A percentile compares a stretch with the other conserved stretches of the same genome.
Evolutionary conservation across 495 filamentous ascomycete species (phyloP).

Genomic region (Penicillium diatomitis): DNA sequence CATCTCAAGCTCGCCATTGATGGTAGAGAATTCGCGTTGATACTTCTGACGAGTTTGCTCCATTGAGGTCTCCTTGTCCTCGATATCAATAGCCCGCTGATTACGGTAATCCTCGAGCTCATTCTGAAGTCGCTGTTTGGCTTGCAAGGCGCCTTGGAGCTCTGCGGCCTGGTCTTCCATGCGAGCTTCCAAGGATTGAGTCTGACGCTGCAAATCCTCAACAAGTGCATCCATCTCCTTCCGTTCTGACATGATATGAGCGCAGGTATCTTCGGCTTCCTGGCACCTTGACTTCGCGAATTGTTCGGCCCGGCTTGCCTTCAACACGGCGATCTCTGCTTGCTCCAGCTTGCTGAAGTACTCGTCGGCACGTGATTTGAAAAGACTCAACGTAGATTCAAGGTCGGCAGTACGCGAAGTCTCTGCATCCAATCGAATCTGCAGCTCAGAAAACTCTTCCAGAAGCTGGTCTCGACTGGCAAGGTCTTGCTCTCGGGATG

Average conservation of each 20-base stretch:
- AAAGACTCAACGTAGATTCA: conserved; percentile 71
- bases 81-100: conserved; percentile 89
- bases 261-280: conserved; percentile 86
- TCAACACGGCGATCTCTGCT: conserved; percentile 90
- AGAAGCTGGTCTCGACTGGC: conserved; percentile 78
- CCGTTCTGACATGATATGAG: conserved; percentile 83
- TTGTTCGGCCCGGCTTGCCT: conserved; percentile 83
- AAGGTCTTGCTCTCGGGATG: conserved; percentile 73
- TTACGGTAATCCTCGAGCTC: conserved; percentile 96
- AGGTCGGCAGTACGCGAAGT: conserved; percentile 77
- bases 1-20: conserved; percentile 87
- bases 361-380: conserved; percentile 90
- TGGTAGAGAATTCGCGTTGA: conserved; percentile 78
- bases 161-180: conserved; percentile 90
- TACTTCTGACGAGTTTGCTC: conserved; percentile 98
- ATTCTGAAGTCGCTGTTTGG: conserved; percentile 92
- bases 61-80: conserved; percentile 92
- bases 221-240: conserved; percentile 81
- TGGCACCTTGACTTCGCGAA: conserved; percentile 82
- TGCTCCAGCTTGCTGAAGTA: conserved; percentile 98
- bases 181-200: conserved; percentile 80
- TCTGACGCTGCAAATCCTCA: conserved; percentile 84
- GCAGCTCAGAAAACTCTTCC: conserved; percentile 87
- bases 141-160: conserved; percentile 73
- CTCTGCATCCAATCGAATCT: conserved; percentile 87